Percentiles rank a stretch among this genome's conserved stretches.
These are phyloP conservation scores for Colletotrichum acutatum DNA, from an alignment of 2,329 filamentous ascomycete genomes.

Conservation along the genomic window DNA sequence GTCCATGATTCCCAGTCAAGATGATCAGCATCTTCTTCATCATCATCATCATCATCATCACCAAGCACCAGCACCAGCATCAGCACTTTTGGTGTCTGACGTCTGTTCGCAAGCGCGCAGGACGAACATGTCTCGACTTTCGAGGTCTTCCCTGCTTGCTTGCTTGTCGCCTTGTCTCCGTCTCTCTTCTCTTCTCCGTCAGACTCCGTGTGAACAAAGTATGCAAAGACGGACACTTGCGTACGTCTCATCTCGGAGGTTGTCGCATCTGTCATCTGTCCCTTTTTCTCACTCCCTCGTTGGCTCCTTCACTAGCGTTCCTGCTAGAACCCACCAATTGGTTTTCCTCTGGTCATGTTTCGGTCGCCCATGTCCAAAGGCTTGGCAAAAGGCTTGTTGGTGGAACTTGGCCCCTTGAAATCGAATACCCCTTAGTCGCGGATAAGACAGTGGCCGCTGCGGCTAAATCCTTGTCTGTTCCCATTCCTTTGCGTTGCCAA, in stretches of 20 bases:
- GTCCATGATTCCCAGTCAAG: background rate
- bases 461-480: slow-evolving; percentile 16
- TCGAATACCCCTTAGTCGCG: slow-evolving; percentile 29
- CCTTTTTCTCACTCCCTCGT: slow-evolving; percentile 5
- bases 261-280: slow-evolving; percentile 19
- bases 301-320: slow-evolving; percentile 3
- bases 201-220: background rate
- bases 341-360: slow-evolving; percentile 24
- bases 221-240: slow-evolving; percentile 2
- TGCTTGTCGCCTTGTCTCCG: background rate
- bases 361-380: slow-evolving; percentile 11
- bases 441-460: slow-evolving; percentile 29
- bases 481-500: slow-evolving; percentile 12
- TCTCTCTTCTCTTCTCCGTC: background rate
- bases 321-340: slow-evolving; percentile 20
- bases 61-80: background rate
- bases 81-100: background rate
- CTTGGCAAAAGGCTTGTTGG: slow-evolving; percentile 28
- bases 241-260: slow-evolving; percentile 23
- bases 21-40: background rate
- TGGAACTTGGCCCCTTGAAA: slow-evolving; percentile 26
- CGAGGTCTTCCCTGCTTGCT: background rate
- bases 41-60: no score
- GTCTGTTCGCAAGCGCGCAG: background rate
- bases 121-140: background rate